Base-by-base conservation (phyloP, 331 rosid genomes). In the Cydonia oblonga region DNA sequence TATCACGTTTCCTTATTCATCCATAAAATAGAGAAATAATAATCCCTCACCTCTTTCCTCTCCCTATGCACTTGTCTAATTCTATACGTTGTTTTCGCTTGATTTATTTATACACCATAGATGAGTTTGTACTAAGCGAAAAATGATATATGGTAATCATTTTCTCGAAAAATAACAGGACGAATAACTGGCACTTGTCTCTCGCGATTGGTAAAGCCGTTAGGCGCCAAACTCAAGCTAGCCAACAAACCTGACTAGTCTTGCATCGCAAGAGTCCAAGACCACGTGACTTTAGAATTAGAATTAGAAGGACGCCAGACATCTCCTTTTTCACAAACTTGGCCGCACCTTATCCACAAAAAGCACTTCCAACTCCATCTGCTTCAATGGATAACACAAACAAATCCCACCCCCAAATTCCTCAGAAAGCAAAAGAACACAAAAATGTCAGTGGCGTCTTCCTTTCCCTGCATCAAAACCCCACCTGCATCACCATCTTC, bases 401-500 rank as follows among this genome's bases (percentile, higher is more conserved):
- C 75, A 60, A 19, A 64, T 71, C 70, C 25, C 74, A 57, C 38
- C 68, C 44, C 81, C 80, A 68, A 68, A 76, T 22, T 35, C 3
- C 46, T 40, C 15, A 40, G 46, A 40, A 40, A 11, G 46, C 15
- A 40, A 40, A 35, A 33, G 53, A 63, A 44, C 20, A 23, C 2
- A 30, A 78, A 71, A 84, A 92, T 95, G 99, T 86, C 97, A 67
- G 85, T 88, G 79, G 85, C 98, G 52, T 83, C 88, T 75, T 85
- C 97, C 35, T 75, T 91, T 70, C 90, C 96, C 42, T 79, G 83
- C 64, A 69, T 88, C 84, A 88, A 88, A 75, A 77, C 88, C 86
- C 86, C 98, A 32, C 42, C 81, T 68, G 77, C 83, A 18, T 79
- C 84, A 6, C 29, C 86, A 16, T 68, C 85, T 32, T 56, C 85